These are phyloP conservation scores for Trichoderma sp. DNA, from an alignment of 2,329 filamentous ascomycete genomes.

Conservation along the genomic window DNA sequence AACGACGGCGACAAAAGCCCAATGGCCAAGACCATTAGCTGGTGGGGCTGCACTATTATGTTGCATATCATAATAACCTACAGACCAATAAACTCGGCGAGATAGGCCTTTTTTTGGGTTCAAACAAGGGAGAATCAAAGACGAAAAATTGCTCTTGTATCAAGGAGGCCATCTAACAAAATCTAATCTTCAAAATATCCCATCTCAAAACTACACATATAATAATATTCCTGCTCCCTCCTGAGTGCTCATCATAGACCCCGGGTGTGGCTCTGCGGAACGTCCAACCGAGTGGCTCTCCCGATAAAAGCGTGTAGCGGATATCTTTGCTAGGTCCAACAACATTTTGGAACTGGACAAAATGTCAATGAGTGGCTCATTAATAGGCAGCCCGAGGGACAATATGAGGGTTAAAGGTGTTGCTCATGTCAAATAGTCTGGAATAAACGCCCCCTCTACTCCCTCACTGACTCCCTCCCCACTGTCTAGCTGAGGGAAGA, in stretches of 20 bases:
- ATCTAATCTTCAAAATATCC: neutral
- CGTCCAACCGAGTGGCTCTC: neutral
- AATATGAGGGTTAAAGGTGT: neutral
- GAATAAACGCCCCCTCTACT: neutral
- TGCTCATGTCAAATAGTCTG: neutral
- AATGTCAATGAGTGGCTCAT: neutral
- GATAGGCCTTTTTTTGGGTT: neutral
- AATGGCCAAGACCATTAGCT: slow-evolving; percentile 1
- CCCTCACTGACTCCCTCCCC: neutral
- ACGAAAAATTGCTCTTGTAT: neutral
- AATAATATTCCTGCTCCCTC: neutral
- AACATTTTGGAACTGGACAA: neutral
- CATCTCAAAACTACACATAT: neutral
- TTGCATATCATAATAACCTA: neutral
- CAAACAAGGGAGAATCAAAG: neutral
- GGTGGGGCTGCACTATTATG: neutral
- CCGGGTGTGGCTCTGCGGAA: neutral
- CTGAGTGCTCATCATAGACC: neutral
- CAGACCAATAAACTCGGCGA: neutral
- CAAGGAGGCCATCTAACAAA: neutral
- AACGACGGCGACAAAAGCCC: neutral
- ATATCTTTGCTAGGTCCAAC: neutral
- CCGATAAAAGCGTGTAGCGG: neutral
- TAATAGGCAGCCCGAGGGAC: too few relatives aligned
- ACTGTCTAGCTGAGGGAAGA: neutral